A percentile compares a stretch with the other conserved stretches of the same genome.
Conservation (phyloP, 2,329 filamentous ascomycete genomes). For the Cladosporium oxysporum region DNA sequence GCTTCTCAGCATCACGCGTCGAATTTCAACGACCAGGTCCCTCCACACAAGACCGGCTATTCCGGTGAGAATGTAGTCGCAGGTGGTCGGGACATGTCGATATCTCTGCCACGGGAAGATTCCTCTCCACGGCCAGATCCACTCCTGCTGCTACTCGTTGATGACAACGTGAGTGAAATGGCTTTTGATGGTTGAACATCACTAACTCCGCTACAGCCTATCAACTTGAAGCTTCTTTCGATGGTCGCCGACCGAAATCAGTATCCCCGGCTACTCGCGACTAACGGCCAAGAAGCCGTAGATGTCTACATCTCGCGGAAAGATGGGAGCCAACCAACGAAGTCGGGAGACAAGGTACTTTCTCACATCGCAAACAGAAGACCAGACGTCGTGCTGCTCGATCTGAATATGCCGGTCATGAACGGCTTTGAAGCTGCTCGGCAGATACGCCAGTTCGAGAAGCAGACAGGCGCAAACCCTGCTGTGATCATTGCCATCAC, state of each 20-base stretch:
- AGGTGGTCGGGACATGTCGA: neutral
- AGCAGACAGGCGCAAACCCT: constrained; percentile 23
- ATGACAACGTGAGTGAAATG: constrained; percentile 33
- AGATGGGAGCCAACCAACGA: neutral
- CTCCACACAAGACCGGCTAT: neutral
- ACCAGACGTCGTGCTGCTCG: constrained; percentile 52
- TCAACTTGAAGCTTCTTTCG: constrained; percentile 37
- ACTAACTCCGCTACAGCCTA: constrained; percentile 22
- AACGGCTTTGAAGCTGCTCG: constrained; percentile 39
- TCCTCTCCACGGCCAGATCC: neutral
- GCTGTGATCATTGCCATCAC: constrained; percentile 29
- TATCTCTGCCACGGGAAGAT: neutral
- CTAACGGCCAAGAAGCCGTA: constrained; percentile 53
- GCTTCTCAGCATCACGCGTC: neutral
- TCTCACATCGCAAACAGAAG: neutral
- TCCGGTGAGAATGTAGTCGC: neutral
- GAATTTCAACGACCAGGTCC: neutral
- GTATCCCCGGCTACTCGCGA: constrained; percentile 46
- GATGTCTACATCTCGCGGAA: constrained; percentile 40
- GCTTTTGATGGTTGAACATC: neutral
- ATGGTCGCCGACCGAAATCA: constrained; percentile 38
- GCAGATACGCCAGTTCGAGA: constrained; percentile 36
- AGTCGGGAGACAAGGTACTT: neutral
- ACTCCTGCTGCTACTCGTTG: constrained; percentile 35
- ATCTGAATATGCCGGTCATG: constrained; percentile 37